These are phyloP conservation scores for Kappamyces sp. DNA, from an alignment of 192 early-diverging fungal species.

Conservation along the genomic window DNA sequence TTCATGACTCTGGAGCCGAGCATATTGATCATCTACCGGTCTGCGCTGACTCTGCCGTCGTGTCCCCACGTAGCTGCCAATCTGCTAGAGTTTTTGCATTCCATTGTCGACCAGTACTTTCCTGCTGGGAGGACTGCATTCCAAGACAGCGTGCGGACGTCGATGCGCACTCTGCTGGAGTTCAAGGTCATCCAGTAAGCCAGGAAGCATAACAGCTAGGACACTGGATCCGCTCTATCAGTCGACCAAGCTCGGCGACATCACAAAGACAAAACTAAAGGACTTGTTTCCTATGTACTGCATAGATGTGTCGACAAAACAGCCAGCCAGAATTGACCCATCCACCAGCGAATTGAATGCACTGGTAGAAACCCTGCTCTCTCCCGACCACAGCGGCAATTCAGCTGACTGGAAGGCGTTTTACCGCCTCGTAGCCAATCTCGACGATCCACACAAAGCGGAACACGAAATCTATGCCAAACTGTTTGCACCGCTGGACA, in stretches of 20 bases:
- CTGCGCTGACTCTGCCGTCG: slow-evolving; percentile 34
- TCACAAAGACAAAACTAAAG: background rate
- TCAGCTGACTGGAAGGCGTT: too few relatives aligned
- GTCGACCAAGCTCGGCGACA: background rate
- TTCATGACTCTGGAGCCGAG: slow-evolving; percentile 76
- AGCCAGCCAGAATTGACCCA: too few relatives aligned
- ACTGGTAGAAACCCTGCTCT: too few relatives aligned
- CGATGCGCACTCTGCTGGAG: slow-evolving; percentile 52
- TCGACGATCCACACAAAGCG: too few relatives aligned
- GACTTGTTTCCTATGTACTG: slow-evolving; percentile 5
- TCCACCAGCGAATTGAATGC: too few relatives aligned
- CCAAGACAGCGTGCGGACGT: slow-evolving; percentile 38
- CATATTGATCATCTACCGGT: slow-evolving; percentile 66
- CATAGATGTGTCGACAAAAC: background rate
- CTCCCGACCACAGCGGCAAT: too few relatives aligned
- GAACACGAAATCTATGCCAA: too few relatives aligned
- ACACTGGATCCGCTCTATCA: background rate
- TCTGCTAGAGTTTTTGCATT: slow-evolving; percentile 63
- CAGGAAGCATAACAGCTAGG: background rate
- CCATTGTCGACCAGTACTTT: slow-evolving; percentile 51
- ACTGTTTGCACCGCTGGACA: too few relatives aligned
- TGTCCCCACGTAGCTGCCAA: slow-evolving; percentile 61
- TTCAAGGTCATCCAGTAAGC: slow-evolving; percentile 60
- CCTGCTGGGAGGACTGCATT: slow-evolving; percentile 45
- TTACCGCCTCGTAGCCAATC: too few relatives aligned